Evolutionary conservation across 129 eudicot genomes (phyloP).

Genomic region (Lactuca saligna): DNA sequence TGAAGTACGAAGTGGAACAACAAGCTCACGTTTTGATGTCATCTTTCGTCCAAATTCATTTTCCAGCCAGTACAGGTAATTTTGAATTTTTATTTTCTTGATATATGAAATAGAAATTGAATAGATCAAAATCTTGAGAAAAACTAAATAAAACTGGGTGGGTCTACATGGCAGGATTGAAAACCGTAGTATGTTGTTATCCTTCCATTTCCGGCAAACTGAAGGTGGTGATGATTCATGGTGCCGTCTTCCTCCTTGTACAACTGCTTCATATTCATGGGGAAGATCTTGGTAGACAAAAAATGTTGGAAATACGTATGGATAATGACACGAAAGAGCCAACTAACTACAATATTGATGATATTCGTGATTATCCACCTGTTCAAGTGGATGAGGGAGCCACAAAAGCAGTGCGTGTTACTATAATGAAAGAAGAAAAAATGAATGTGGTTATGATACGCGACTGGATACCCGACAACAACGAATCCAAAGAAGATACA

Average conservation of each 20-base stretch:
- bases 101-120: slow-evolving; percentile 3
- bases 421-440: slow-evolving; percentile 75
- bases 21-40: slow-evolving; percentile 77
- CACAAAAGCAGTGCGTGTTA: slow-evolving; percentile 63
- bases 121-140: slow-evolving; percentile 3
- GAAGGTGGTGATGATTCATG: slow-evolving; percentile 78
- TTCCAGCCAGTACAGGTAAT: slow-evolving; percentile 92
- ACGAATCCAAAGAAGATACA: slow-evolving; percentile 17
- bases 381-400: slow-evolving; percentile 55
- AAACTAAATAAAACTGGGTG: slow-evolving; percentile 3
- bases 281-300: slow-evolving; percentile 94
- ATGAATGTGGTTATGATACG: slow-evolving; percentile 75
- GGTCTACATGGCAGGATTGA: slow-evolving; percentile 67
- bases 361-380: slow-evolving; percentile 76
- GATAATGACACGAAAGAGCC: slow-evolving; percentile 63
- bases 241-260: slow-evolving; percentile 72
- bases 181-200: slow-evolving; percentile 73
- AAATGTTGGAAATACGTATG: slow-evolving; percentile 63
- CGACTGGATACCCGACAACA: slow-evolving; percentile 80
- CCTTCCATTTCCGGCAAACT: slow-evolving; percentile 85
- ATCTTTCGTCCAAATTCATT: slow-evolving; percentile 76
- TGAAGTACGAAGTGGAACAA: slow-evolving; percentile 80
- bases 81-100: not conserved
- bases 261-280: slow-evolving; percentile 85
- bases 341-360: slow-evolving; percentile 71